phyloP scores from a whole-genome alignment of 2,329 filamentous ascomycete species.

The Acrodontium crateriforme region DNA sequence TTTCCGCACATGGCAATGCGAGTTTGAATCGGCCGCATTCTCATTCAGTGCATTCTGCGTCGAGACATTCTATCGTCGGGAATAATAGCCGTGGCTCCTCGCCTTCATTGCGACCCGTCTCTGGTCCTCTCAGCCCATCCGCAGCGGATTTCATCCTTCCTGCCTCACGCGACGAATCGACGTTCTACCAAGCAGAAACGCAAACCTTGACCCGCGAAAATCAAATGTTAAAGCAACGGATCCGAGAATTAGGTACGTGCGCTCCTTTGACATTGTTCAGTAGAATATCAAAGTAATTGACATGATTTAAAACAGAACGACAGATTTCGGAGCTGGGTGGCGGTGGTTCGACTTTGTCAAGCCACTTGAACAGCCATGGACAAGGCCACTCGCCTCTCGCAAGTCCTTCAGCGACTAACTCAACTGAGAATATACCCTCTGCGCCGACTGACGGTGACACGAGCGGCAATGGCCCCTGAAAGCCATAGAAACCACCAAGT shows the following conservation, averaged over 20 bases:
- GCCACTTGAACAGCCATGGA: conserved; percentile 2
- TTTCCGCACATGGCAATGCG: conserved; percentile 8
- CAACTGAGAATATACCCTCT: too few species aligned
- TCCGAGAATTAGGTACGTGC: conserved; percentile 52
- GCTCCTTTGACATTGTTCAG: background rate
- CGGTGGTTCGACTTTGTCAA: conserved; percentile 1
- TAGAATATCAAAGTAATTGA: background rate
- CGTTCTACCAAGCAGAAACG: conserved; percentile 72
- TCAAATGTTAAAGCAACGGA: conserved; percentile 65
- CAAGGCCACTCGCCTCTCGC: conserved; percentile 7
- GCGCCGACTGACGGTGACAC: too few species aligned
- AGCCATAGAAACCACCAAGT: too few species aligned
- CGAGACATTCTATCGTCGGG: conserved; percentile 16
- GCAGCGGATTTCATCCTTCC: conserved; percentile 46
- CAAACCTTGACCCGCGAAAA: conserved; percentile 67
- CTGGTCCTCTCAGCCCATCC: conserved; percentile 31
- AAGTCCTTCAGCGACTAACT: conserved; percentile 4
- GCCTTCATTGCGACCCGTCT: conserved; percentile 40
- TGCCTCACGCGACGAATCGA: conserved; percentile 53
- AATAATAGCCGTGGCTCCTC: conserved; percentile 28
- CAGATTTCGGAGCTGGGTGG: conserved; percentile 6
- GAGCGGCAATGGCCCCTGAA: too few species aligned
- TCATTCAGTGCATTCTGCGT: conserved; percentile 32
- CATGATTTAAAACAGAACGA: conserved; percentile 5
- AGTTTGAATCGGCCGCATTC: conserved; percentile 19